Evolutionary conservation across 305 asterid species (phyloP), one percentile per base, ranked within the genome.

Genomic region (Solanum hybrid): DNA sequence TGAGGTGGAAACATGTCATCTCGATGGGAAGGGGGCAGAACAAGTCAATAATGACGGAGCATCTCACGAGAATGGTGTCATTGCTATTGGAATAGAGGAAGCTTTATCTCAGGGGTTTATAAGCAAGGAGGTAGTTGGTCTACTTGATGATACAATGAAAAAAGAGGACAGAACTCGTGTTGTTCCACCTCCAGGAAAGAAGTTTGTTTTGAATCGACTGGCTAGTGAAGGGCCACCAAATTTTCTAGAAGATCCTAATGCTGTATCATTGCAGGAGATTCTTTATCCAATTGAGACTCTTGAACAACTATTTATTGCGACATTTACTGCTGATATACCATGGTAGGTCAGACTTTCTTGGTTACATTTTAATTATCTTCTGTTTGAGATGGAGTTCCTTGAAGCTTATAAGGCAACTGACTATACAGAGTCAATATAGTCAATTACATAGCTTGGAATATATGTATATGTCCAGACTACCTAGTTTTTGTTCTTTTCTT

Each of bases 221-320:
- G 93, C 89, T 64, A 92, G 64, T 89, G 87, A 91, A 91, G 92
- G 94, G 42, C 73, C 94, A 91, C 31, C 94, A 90, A 90, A 91
- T 86, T 87, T 88, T 88, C 89, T 91, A 69, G 93, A 94, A 80
- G 71, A 51, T 82, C 87, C 66, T 87, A 92, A 92, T 89, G 94
- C 88, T 90, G 95, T 96, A 91, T 95, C 99, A n/a, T 90, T 96
- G 94, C 95, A 94, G 3, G 98, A 96, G 92, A 95, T 96, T 88
- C 94, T 96, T 90, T 93, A 93, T 92, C 99, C 99, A 56, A 84
- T 96, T 89, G 93, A 93, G 89, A 92, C 92, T 91, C 95, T 96
- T 42, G 88, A 87, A 32, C 91, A 92, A 91, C 94, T 96, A 26
- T 96, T 96, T 90, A 92, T 96, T 88, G 98, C 98, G 35, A 96